phyloP scores from a whole-genome alignment of 768 basidiomycete genomes.

The Pleurotus giganteus region DNA sequence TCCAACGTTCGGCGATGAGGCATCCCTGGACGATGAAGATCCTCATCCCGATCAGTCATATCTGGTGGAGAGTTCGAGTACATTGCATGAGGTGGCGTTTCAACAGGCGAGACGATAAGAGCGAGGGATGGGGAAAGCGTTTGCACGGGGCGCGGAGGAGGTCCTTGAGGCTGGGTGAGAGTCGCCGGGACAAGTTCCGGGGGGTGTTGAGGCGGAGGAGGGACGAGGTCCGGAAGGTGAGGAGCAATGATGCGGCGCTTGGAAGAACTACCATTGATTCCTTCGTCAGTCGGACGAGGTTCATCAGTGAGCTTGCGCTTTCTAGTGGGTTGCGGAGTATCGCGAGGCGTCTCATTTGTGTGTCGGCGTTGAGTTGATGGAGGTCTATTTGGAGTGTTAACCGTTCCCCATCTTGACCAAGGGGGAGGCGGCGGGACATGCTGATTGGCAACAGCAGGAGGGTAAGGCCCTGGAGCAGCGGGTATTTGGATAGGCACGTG shows the following conservation, averaged over 20 bases:
- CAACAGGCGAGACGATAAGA: constrained; percentile 60
- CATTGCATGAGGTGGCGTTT: constrained; percentile 31
- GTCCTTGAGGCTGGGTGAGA: constrained; percentile 22
- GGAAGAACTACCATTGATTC: constrained; percentile 19
- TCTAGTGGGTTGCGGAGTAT: constrained; percentile 36
- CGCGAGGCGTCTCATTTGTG: constrained; percentile 29
- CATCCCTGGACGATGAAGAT: background rate
- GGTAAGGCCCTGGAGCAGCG: constrained; percentile 7
- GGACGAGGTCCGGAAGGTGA: background rate
- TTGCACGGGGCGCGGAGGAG: constrained; percentile 36
- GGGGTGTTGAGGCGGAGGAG: constrained; percentile 21
- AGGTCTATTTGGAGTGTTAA: constrained; percentile 43
- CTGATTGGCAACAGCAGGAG: constrained; percentile 8
- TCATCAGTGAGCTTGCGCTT: constrained; percentile 49
- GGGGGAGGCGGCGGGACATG: constrained; percentile 33
- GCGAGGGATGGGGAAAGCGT: constrained; percentile 62
- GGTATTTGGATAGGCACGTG: constrained; percentile 14
- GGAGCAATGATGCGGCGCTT: background rate
- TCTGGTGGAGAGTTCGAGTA: constrained; percentile 3
- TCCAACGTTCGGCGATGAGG: background rate
- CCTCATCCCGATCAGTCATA: background rate
- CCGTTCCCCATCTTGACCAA: constrained; percentile 49
- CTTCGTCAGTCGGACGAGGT: constrained; percentile 21
- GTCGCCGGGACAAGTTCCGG: constrained; percentile 38
- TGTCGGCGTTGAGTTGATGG: constrained; percentile 41